Evolutionary conservation across 192 early-diverging fungal species (phyloP), one percentile per base, ranked within the genome.

Genomic region (Kickxella alabastrina): DNA sequence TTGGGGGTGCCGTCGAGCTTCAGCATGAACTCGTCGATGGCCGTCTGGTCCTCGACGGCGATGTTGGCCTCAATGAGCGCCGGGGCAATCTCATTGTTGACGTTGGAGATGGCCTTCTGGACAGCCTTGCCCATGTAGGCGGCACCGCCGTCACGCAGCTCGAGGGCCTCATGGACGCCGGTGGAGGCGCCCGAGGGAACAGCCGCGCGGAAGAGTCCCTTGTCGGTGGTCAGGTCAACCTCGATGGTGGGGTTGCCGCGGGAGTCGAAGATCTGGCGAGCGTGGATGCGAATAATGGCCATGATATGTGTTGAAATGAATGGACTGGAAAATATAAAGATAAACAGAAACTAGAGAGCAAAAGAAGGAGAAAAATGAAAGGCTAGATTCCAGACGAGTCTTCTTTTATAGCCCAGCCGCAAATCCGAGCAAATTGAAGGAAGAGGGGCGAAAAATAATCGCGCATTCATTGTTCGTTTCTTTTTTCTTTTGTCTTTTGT

Each of bases 151-250:
- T 99, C 96, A 69, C 96, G 93, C 45, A 99, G 89, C 82, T 99
- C 96, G 22, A 97, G 81, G 42, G 96, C 96, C 81, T 99, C 96
- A 80, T 99, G 89, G 66, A 99, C 84, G 71, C 96, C 96, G 42
- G 96, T 99, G 40, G 94, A 97, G 27, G 96, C 96, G 58, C 96
- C 96, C 59, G 92, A 95, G 45, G 96, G 96, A 39, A 99, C 96
- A 40, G 88, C 92, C 34, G 95, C 92, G 53, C 92, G 90, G 88
- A 99, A 99, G 47, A 89, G 75, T 59, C 95, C 95, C 78, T 92
- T 85, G 45, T 80, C 81, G 61, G 96, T 98, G 51, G 87, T 91
- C 75, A 98, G 79, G 52, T 98, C 96, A 34, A 97, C 96, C 79
- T 98, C 92, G 51, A 98, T 87, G 49, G 95, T 98, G 54, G 95